phyloP scores from a whole-genome alignment of 768 basidiomycete genomes.

The Daedalea quercina region DNA sequence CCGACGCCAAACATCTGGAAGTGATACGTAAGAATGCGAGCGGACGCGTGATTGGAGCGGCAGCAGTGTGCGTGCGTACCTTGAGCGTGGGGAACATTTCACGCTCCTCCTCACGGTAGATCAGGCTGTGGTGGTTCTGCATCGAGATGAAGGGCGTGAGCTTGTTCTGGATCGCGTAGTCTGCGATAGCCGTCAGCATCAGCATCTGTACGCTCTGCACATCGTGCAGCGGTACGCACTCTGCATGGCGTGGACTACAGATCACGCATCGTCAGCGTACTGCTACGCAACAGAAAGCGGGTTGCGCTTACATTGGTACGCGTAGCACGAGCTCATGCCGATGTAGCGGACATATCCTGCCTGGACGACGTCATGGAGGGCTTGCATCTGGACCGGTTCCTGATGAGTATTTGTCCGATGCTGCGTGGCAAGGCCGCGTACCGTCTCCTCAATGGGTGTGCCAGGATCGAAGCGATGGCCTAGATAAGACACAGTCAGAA shows the following conservation, averaged over 20 bases:
- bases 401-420: neutral
- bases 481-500: conserved; percentile 4
- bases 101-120: conserved; percentile 57
- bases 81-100: conserved; percentile 48
- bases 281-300: too few relatives aligned
- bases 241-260: conserved; percentile 23
- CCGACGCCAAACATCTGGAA: conserved; percentile 22
- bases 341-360: conserved; percentile 38
- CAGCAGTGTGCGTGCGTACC: conserved; percentile 12
- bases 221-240: conserved; percentile 8
- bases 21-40: neutral
- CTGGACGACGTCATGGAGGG: conserved; percentile 40
- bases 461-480: conserved; percentile 27
- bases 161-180: conserved; percentile 34
- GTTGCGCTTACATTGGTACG: conserved; percentile 25
- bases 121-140: conserved; percentile 52
- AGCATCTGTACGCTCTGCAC: neutral
- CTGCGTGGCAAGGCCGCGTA: conserved; percentile 1
- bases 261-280: too few relatives aligned
- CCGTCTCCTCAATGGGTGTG: conserved; percentile 36
- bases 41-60: neutral
- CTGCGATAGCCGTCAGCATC: conserved; percentile 12
- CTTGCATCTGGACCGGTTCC: conserved; percentile 31
- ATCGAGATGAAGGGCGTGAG: conserved; percentile 54
- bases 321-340: conserved; percentile 32